Percentiles rank a stretch among this genome's conserved stretches.
phyloP scores from a whole-genome alignment of 2,329 filamentous ascomycete genomes.

The Apiospora kogelbergensis region DNA sequence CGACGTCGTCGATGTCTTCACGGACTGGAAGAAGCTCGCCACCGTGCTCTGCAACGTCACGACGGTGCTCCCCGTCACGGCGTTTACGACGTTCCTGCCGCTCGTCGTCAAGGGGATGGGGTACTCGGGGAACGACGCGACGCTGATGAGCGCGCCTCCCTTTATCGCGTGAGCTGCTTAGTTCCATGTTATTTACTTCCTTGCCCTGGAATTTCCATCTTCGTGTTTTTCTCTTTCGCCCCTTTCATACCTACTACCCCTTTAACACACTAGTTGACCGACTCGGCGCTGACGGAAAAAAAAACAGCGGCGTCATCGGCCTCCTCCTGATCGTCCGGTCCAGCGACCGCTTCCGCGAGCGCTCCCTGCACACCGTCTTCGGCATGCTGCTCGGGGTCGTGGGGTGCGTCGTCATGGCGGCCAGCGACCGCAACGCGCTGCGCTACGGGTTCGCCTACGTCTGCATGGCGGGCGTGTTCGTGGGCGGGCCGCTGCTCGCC shows the following conservation, averaged over 20 bases:
- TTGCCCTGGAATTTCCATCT: too few species aligned
- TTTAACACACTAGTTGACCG: too few species aligned
- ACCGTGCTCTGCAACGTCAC: constrained; percentile 16
- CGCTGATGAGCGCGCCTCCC: constrained; percentile 13
- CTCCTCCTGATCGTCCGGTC: constrained; percentile 20
- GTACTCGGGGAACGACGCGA: constrained; percentile 12
- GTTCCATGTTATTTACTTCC: too few species aligned
- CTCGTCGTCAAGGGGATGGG: constrained; percentile 18
- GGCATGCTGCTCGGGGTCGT: constrained; percentile 20
- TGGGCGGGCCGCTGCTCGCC: constrained; percentile 52
- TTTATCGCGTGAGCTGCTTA: constrained; percentile 15
- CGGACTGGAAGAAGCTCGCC: constrained; percentile 19
- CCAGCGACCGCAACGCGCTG: constrained; percentile 18
- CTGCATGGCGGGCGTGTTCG: constrained; percentile 34
- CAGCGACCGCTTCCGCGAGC: constrained; percentile 22
- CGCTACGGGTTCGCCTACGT: constrained; percentile 24
- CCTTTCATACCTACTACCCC: background rate
- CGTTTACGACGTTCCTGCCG: constrained; percentile 19
- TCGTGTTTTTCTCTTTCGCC: background rate
- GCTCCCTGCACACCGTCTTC: constrained; percentile 21
- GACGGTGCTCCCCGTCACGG: constrained; percentile 17
- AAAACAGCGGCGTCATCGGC: constrained; percentile 13
- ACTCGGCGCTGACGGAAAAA: background rate
- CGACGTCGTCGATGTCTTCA: constrained; percentile 16
- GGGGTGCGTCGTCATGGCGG: constrained; percentile 22